Evolutionary conservation across 352 stramenopile genomes (phyloP), one percentile per base, ranked within the genome.

Genomic region (Phytophthora constricta): DNA sequence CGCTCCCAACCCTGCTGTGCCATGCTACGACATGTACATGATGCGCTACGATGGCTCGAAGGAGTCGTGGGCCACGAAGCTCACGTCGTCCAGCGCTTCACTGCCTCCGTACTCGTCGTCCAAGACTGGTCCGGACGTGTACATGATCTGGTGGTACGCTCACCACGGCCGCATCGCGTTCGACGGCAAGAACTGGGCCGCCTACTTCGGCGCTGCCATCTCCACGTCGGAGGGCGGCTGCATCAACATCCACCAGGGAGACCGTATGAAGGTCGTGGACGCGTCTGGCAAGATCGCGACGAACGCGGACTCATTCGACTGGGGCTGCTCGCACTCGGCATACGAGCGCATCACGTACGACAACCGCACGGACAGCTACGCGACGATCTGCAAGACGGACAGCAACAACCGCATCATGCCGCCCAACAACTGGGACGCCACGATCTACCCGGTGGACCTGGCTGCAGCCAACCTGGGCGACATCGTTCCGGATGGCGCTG

Each of bases 341-440:
- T 88, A 86, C 72, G 79, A 88, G 62, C 79, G 79, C 26, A 75
- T 88, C 61, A 75, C 79, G 54, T 88, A 82, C 60, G 79, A 86
- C 63, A 71, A 69, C 42, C 77, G 76, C 41, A 69, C 56, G 28
- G 64, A 79, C 16, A 58, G 76, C 34, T 87, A 80, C 53, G 79
- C 76, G 17, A 72, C 69, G 42, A 86, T 87, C 58, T 86, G 81
- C 31, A 89, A 87, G 74, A 89, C 80, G 25, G 80, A 89, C 78
- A 86, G 65, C 74, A 87, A 84, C 68, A 87, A 89, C 74, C 80
- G 80, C 60, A 87, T 89, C 74, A 89, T 87, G 62, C 80, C 79
- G 48, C 78, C 76, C 9, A 69, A 78, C n/a, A 80, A 80, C 46
- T 81, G 71, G 56, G 74, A 54, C 34, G 67, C 77, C 1, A 89